Conservation (phyloP, 352 stramenopile species). For the Phytophthora quininea region DNA sequence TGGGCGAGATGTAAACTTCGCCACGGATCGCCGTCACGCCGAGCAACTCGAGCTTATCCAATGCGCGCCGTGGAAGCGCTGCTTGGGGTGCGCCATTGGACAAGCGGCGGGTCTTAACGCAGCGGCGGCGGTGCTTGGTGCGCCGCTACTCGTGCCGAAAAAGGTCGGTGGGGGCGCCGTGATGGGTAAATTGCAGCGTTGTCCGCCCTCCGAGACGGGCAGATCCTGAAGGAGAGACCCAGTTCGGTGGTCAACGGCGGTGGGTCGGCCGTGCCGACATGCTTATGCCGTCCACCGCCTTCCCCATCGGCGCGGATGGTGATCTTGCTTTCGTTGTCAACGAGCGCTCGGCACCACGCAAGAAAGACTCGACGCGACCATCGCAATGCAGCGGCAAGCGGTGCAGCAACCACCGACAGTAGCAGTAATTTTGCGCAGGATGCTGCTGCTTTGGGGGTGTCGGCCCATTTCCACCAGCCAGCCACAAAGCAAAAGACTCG, state of each 20-base stretch:
- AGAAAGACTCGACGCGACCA: neutral
- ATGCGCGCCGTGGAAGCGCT: neutral
- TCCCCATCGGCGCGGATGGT: neutral
- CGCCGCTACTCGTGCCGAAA: neutral
- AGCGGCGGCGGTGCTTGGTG: neutral
- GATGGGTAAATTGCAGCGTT: slow-evolving; percentile 3
- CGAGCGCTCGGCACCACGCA: neutral
- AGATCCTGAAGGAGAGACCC: neutral
- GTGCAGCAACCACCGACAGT: neutral
- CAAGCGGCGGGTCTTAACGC: neutral
- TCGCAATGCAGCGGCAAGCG: neutral
- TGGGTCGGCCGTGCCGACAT: neutral
- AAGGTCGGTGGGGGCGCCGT: neutral
- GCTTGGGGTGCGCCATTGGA: neutral
- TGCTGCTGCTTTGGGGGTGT: neutral
- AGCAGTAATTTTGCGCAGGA: too few species aligned
- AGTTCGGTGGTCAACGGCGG: neutral
- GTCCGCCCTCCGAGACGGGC: neutral
- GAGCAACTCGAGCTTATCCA: neutral
- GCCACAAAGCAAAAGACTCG: too few species aligned
- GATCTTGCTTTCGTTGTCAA: neutral
- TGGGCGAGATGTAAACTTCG: slow-evolving; percentile 1
- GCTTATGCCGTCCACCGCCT: neutral
- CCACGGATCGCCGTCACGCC: neutral
- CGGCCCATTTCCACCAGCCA: too few species aligned